Conservation (phyloP, 2,329 filamentous ascomycete species). For the Diplodia scrobiculata region DNA sequence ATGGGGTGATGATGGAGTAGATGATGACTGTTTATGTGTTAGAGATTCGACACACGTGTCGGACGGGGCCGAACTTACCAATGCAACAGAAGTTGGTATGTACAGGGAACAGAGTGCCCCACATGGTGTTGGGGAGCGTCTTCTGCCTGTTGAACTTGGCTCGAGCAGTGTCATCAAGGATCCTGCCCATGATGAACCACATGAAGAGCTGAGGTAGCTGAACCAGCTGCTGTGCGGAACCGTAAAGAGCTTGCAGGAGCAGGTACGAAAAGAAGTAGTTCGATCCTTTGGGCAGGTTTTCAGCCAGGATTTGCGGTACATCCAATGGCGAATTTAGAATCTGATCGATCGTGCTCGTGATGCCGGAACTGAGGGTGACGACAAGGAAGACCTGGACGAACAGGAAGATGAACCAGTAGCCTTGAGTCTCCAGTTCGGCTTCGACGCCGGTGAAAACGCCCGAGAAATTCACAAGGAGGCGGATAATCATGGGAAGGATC, state of each 20-base stretch:
- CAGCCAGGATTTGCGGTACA: constrained; percentile 71
- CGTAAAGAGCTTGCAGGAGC: constrained; percentile 76
- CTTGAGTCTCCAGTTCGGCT: constrained; percentile 79
- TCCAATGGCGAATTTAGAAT: constrained; percentile 66
- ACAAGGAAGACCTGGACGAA: constrained; percentile 95
- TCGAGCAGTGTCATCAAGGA: constrained; percentile 78
- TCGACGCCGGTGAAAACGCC: constrained; percentile 82
- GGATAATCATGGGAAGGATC: constrained; percentile 78
- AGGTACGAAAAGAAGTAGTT: constrained; percentile 99
- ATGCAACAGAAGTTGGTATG: constrained; percentile 98
- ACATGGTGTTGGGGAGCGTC: constrained; percentile 72
- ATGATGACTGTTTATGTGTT: constrained; percentile 60
- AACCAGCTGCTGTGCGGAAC: constrained; percentile 78
- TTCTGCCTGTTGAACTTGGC: constrained; percentile 88
- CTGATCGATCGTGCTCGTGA: constrained; percentile 65
- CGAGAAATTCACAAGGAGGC: constrained; percentile 70
- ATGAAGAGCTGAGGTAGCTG: constrained; percentile 77
- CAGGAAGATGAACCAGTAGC: constrained; percentile 89
- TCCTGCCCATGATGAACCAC: constrained; percentile 78
- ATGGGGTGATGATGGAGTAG: constrained; percentile 83
- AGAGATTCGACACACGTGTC: background rate
- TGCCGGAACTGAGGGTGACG: constrained; percentile 79
- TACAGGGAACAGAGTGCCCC: constrained; percentile 92
- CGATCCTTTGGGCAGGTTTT: constrained; percentile 78
- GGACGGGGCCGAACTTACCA: constrained; percentile 49